A percentile compares a stretch with the other conserved stretches of the same genome.
Conservation (phyloP, 2,329 filamentous ascomycete genomes). For the Fusarium newnesense region DNA sequence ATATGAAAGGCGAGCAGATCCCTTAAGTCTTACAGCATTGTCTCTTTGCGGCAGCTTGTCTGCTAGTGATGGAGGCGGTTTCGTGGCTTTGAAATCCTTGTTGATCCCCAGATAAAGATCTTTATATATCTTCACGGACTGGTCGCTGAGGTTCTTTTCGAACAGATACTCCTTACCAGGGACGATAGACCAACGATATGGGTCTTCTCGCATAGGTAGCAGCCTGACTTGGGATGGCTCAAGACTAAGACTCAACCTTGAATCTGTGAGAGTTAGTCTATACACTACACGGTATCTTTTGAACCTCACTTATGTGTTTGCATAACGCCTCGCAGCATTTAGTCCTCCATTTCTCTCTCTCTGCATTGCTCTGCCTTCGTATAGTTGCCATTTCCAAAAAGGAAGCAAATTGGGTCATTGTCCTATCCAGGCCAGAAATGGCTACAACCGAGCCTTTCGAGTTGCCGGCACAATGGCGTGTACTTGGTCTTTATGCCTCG, state of each 20-base stretch:
- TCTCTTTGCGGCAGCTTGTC: not conserved
- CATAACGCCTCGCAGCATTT: not conserved
- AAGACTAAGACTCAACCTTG: not conserved
- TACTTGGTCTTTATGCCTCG: not conserved
- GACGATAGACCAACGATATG: constrained; percentile 3
- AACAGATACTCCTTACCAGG: constrained; percentile 12
- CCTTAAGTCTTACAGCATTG: not conserved
- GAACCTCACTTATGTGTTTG: not conserved
- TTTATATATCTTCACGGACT: constrained; percentile 2
- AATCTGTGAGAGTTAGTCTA: not conserved
- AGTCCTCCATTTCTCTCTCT: not conserved
- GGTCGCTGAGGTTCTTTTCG: constrained; percentile 10
- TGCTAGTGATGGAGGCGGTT: not conserved
- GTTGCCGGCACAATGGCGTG: not conserved
- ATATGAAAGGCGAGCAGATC: not conserved
- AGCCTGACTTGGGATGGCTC: constrained; percentile 12
- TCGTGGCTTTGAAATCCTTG: not conserved
- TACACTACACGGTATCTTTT: not conserved
- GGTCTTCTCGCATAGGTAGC: not conserved
- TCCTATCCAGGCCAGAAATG: not conserved
- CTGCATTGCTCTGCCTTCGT: not conserved
- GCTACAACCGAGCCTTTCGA: not conserved
- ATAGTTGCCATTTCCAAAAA: not conserved
- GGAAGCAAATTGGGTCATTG: not conserved
- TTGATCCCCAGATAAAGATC: not conserved